Evolutionary conservation across 768 basidiomycete species (phyloP), one percentile per base, ranked within the genome.

Genomic region (Jaapia argillacea): DNA sequence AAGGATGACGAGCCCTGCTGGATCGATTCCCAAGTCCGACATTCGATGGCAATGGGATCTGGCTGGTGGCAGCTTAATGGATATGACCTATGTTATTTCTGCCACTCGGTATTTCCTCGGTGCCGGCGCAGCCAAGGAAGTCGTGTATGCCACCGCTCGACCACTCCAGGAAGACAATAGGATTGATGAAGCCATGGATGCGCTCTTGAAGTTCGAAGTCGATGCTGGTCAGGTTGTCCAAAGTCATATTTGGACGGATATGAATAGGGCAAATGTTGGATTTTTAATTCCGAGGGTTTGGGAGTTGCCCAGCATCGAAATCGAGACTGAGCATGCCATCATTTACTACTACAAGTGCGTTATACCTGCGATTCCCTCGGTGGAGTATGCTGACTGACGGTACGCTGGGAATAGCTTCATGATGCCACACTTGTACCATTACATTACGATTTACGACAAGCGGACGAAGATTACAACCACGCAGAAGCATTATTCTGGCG

Each of bases 401-500:
- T 33, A 16, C 28, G 10, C 16, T 33, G 10, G n/a, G n/a, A n/a
- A 10, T 42, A 52, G 51, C 44, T 53, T 50, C 45, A 50, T 55
- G 41, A 48, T 51, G 48, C 49, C 53, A 39, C 50, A 52, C 33
- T 27, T 54, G 16, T 56, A 54, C 36, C 55, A 56, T 40, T 51
- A 48, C 43, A 54, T 56, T 51, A 31, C 56, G 59, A 40, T 56
- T 36, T 47, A 39, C 41, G 53, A 47, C 31, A 55, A 54, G 48
- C 49, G 46, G 42, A 52, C 49, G 27, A 63, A 60, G 6, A 70
- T 72, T 53, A 72, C 70, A 53, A 61, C 54, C 2, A 75, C 75
- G 5, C 48, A 50, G 50, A 57, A 50, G 44, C 45, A 50, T 31
- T 51, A 67, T 55, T 18, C 69, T 63, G 51, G 46, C 44, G 41